Evolutionary conservation across 331 rosid species (phyloP).

Genomic region (Rosa hybrid): DNA sequence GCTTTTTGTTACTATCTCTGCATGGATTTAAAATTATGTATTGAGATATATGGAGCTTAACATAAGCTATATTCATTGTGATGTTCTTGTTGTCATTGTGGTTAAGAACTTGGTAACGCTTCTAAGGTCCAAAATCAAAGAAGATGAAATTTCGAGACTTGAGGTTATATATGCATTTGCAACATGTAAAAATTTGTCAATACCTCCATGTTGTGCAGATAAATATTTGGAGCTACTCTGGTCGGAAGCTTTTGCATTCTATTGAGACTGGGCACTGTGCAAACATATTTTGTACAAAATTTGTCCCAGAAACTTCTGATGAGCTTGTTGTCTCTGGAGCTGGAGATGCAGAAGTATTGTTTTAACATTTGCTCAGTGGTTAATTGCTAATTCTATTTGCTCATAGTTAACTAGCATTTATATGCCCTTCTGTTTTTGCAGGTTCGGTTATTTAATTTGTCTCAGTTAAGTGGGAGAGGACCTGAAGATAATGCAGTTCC

Average conservation of each 20-base stretch:
- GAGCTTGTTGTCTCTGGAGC: slow-evolving; percentile 98
- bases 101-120: background rate
- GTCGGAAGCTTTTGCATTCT: slow-evolving; percentile 71
- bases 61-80: background rate
- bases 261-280: slow-evolving; percentile 89
- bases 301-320: slow-evolving; percentile 90
- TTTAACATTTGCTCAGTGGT: slow-evolving; percentile 13
- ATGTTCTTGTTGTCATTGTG: background rate
- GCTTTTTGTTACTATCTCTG: background rate
- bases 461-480: slow-evolving; percentile 62
- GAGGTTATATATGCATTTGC: background rate
- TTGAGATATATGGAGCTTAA: background rate
- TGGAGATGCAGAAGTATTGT: slow-evolving; percentile 92
- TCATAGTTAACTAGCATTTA: slow-evolving; percentile 24
- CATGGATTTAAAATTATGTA: background rate
- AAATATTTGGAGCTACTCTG: slow-evolving; percentile 82
- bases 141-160: background rate
- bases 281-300: slow-evolving; percentile 93
- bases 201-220: slow-evolving; percentile 55
- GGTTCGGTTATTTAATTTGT: slow-evolving; percentile 90
- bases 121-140: background rate
- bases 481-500: slow-evolving; percentile 49
- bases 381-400: slow-evolving; percentile 12
- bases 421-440: slow-evolving; percentile 38
- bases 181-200: background rate